phyloP scores from a whole-genome alignment of 2,329 filamentous ascomycete species.

The Diatrype stigma region DNA sequence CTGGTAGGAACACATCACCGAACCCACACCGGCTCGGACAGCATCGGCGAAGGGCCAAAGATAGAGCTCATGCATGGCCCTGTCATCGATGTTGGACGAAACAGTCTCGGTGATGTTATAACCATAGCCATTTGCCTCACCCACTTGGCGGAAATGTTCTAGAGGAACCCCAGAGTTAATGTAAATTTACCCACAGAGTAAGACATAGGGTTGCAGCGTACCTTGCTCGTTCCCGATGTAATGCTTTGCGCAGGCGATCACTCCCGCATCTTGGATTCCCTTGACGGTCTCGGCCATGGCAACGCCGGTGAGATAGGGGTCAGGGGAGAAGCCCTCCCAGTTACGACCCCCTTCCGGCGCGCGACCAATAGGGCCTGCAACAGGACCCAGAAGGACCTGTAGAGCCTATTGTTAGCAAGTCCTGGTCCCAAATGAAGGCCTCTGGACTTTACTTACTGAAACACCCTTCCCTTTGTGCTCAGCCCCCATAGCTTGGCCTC shows the following conservation, averaged over 20 bases:
- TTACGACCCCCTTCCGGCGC: slow-evolving; percentile 64
- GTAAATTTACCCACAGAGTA: neutral
- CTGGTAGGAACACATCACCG: slow-evolving; percentile 67
- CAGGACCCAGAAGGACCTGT: slow-evolving; percentile 60
- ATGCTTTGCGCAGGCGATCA: slow-evolving; percentile 76
- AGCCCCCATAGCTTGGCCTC: slow-evolving; percentile 67
- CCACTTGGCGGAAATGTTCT: slow-evolving; percentile 68
- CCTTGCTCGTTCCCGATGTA: slow-evolving; percentile 66
- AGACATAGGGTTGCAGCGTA: slow-evolving; percentile 11
- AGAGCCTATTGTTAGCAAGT: neutral
- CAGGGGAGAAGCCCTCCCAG: slow-evolving; percentile 69
- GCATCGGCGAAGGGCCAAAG: slow-evolving; percentile 76
- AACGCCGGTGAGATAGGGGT: slow-evolving; percentile 70
- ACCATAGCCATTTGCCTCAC: slow-evolving; percentile 53
- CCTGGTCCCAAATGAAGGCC: neutral
- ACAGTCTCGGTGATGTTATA: slow-evolving; percentile 56
- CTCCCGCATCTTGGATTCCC: slow-evolving; percentile 74
- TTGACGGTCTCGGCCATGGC: slow-evolving; percentile 69
- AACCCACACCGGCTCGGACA: slow-evolving; percentile 61
- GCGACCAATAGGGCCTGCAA: slow-evolving; percentile 68
- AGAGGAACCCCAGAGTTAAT: too few species aligned
- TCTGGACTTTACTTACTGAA: slow-evolving; percentile 42
- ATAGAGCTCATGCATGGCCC: slow-evolving; percentile 72
- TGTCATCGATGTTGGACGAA: slow-evolving; percentile 65
- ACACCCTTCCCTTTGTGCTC: slow-evolving; percentile 71